Base-by-base conservation (phyloP, 805 yeast species). In the Metschnikowia lunata region DNA sequence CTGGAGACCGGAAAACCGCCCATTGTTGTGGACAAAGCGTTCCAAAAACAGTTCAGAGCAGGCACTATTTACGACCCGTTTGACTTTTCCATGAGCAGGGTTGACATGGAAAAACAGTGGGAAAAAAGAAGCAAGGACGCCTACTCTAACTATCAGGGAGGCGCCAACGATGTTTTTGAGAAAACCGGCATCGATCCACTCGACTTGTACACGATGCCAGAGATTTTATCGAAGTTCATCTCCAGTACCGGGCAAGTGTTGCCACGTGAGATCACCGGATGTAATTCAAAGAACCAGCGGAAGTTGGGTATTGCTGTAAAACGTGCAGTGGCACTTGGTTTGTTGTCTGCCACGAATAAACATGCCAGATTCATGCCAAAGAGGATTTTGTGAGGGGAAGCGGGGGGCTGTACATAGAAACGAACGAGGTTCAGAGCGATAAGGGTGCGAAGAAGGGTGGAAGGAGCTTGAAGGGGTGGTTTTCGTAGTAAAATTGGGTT, bases 271-370 rank as follows among this genome's bases (percentile, higher is more conserved):
- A 78, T 80, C 12, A 82, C 88, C 2, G 89, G 91, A 5, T 74
- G 87, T 49, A 75, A 70, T 33, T 75, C 76, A 9, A 73, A 70
- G 51, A 85, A 84, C 57, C 96, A 89, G 60, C 80, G 79, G 57
- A 73, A 76, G 54, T 65, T 89, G 54, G 73, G 89, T 1, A 84
- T 79, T 55, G 95, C 96, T 13, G 75, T 89, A 37, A 81, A 85
- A 59, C 76, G 96, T 54, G 82, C 90, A 12, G 79, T 91, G 59
- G 81, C 85, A 4, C 80, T 84, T 43, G 97, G 97, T 0, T 72
- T 88, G 48, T 69, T 89, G 61, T 81, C 93, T 35, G 71, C 82
- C 48, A 83, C 83, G n/a, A 89, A 86, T 57, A 79, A 71, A 59
- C 83, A 82, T 58, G 68, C 74, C 29, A 61, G 75, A 30, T 68